Base-by-base conservation (phyloP, 495 filamentous ascomycete species). In the Articulospora tetracladia region DNA sequence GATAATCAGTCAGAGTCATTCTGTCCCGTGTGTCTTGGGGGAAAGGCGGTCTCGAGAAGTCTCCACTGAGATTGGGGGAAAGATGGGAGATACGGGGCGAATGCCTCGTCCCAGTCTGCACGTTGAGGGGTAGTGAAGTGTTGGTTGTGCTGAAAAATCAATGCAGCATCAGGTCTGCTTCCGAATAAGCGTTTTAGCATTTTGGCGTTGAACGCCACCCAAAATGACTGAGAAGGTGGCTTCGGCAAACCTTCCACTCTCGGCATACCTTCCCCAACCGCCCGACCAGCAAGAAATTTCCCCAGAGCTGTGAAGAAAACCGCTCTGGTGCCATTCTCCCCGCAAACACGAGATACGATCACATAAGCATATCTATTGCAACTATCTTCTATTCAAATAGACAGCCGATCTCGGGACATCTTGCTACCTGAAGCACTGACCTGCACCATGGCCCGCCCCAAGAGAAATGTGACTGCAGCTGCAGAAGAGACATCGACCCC, bases 401-500 rank as follows among this genome's bases (percentile, higher is more conserved):
- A 44, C 39, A 3, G 10, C 39, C 7, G 39, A 44, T 44, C 39
- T 44, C 39, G 39, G 39, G 10, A 19, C 39, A 8, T 3, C 3
- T 44, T 17, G 3, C 39, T n/a, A n/a, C n/a, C n/a, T n/a, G n/a
- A n/a, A 7, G 15, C 39, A 44, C 10, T 19, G 3, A 3, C 15
- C 39, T 2, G 19, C 24, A n/a, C 6, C 24, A 94, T 93, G 90
- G 84, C 79, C 25, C 86, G 85, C 47, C 86, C 90, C 61, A 89
- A 88, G 70, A 85, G 91, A 67, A 86, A 85, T 61, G 69, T 93
- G 22, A 78, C 84, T 47, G 88, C 89, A 15, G 88, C 88, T 24
- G 87, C 86, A 23, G 82, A 90, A 68, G 84, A 87, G 68, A 93
- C 90, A 0, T 74, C 81, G 47, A 87, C 85, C 19, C 93, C 93